Conservation (phyloP, 345 rosid genomes). For the Turritis glabra region DNA sequence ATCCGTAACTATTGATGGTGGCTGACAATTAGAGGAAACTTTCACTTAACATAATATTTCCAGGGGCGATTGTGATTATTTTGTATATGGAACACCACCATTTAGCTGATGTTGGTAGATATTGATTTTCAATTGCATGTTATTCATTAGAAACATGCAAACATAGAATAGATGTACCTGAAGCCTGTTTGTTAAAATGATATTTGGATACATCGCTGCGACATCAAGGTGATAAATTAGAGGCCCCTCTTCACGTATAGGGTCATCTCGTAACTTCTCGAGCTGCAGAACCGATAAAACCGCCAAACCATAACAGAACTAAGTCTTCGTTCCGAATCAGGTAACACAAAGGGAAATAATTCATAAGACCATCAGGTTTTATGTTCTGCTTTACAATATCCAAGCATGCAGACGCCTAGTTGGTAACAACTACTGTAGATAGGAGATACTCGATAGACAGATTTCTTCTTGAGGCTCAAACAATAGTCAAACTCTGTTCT, state of each 20-base stretch:
- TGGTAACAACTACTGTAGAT: slow-evolving; percentile 13
- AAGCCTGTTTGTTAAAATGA: slow-evolving; percentile 95
- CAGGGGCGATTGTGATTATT: not conserved
- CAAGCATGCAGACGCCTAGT: slow-evolving; percentile 19
- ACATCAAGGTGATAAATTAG: slow-evolving; percentile 98
- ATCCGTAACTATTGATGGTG: slow-evolving; percentile 87
- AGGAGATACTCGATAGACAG: slow-evolving; percentile 11
- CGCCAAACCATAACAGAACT: slow-evolving; percentile 24
- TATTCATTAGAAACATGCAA: slow-evolving; percentile 11
- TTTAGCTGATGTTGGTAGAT: not conserved
- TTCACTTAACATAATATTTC: slow-evolving; percentile 9
- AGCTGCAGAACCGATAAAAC: slow-evolving; percentile 57
- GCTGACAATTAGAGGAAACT: slow-evolving; percentile 52
- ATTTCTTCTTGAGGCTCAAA: slow-evolving; percentile 5
- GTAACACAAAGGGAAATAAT: not conserved
- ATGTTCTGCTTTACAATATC: slow-evolving; percentile 6
- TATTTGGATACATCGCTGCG: slow-evolving; percentile 99
- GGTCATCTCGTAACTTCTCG: slow-evolving; percentile 67
- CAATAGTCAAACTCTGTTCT: slow-evolving; percentile 9
- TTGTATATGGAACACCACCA: not conserved
- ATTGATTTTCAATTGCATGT: slow-evolving; percentile 3
- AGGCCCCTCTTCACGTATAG: slow-evolving; percentile 89
- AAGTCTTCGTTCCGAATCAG: not conserved
- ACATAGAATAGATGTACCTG: slow-evolving; percentile 57
- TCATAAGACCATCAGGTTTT: slow-evolving; percentile 13